A percentile compares a stretch with the other conserved stretches of the same genome.
Evolutionary conservation across 768 basidiomycete genomes (phyloP).

Genomic region (Suillus subluteus): DNA sequence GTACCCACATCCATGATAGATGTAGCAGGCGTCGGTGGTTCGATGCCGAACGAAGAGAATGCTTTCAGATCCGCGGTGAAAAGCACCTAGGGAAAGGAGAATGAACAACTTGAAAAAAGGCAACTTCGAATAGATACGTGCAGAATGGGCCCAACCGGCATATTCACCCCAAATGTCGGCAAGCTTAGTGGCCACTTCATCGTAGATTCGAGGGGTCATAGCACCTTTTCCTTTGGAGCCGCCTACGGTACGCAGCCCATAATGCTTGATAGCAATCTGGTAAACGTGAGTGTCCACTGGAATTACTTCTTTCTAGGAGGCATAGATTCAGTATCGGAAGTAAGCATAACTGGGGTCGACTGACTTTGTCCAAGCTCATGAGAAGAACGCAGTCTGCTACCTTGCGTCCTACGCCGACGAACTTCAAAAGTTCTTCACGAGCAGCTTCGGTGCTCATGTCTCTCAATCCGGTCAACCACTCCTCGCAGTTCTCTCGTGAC

Average conservation of each 20-base stretch:
- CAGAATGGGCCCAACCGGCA: constrained; percentile 92
- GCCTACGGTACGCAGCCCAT: constrained; percentile 58
- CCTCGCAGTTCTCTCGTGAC: constrained; percentile 53
- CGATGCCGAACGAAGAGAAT: constrained; percentile 60
- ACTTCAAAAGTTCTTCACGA: constrained; percentile 73
- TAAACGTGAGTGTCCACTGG: constrained; percentile 97
- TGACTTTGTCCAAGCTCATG: constrained; percentile 91
- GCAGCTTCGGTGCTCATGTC: constrained; percentile 55
- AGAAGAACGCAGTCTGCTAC: constrained; percentile 94
- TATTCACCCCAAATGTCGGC: constrained; percentile 75
- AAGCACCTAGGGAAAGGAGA: constrained; percentile 52
- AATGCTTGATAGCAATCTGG: constrained; percentile 84
- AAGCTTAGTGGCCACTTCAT: constrained; percentile 66
- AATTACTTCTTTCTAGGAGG: constrained; percentile 71
- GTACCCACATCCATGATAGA: background rate
- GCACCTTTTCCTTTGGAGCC: constrained; percentile 47
- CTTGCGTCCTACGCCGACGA: constrained; percentile 93
- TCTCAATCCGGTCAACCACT: constrained; percentile 63
- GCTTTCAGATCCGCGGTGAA: constrained; percentile 77
- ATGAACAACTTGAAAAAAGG: background rate
- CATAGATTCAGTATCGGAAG: constrained; percentile 8
- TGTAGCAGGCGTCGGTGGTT: background rate
- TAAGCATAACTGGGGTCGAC: constrained; percentile 3
- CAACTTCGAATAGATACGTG: constrained; percentile 35
- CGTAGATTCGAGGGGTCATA: constrained; percentile 81